These are phyloP conservation scores for Dipteronia dyeriana DNA, from an alignment of 345 rosid species.

Conservation along the genomic window DNA sequence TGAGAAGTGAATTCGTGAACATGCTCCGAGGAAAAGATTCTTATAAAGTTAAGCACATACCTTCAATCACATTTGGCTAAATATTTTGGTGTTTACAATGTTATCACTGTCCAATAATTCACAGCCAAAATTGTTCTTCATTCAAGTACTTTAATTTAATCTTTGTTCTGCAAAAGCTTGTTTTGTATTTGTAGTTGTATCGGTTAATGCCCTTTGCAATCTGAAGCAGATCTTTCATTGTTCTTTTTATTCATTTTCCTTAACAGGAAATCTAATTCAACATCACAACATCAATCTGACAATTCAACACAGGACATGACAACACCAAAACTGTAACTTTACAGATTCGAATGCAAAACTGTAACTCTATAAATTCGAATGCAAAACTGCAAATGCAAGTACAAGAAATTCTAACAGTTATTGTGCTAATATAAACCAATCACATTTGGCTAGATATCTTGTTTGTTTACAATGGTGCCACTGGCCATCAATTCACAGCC, in stretches of 20 bases:
- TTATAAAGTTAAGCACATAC: conserved; percentile 24
- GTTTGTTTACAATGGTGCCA: no score
- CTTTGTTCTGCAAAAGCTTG: background rate
- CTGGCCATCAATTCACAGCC: no score
- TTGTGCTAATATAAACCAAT: no score
- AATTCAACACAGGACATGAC: no score
- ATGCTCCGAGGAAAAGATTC: conserved; percentile 21
- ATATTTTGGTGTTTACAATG: background rate
- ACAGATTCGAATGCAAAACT: background rate
- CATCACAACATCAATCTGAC: background rate
- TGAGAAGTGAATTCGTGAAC: conserved; percentile 21
- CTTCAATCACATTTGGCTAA: conserved; percentile 12
- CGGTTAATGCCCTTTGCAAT: background rate
- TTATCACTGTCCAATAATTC: no score
- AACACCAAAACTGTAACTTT: no score
- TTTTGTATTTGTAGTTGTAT: no score
- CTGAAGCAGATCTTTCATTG: background rate
- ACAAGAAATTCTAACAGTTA: no score
- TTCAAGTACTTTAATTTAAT: background rate
- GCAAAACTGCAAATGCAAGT: background rate
- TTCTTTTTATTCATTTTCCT: no score
- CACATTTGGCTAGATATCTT: no score
- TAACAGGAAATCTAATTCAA: background rate
- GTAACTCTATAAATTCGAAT: conserved; percentile 9
- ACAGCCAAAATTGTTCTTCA: background rate